Base-by-base conservation (phyloP, 2,329 filamentous ascomycete genomes). In the Monosporascus sp. region DNA sequence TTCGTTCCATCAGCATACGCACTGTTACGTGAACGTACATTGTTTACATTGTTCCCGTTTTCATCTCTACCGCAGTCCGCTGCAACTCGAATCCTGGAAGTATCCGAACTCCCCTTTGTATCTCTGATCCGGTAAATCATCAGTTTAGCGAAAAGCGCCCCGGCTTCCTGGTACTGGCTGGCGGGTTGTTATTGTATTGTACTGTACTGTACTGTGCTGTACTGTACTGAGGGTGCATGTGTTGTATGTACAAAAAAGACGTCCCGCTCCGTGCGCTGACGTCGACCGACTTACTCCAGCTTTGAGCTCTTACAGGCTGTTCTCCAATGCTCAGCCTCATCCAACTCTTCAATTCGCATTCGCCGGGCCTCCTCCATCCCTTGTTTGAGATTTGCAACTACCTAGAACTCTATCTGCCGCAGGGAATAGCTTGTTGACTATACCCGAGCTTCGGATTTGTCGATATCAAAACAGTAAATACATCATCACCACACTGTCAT, bases 201-300 rank as follows among this genome's bases (percentile, higher is more conserved):
- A 14, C 8, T 31, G 27, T 14, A 31, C 9, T 5, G 8, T 27
- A 27, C 27, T 27, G n/a, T n/a, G n/a, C n/a, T n/a, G 27, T 31
- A 31, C 27, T 31, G 2, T 31, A 31, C 27, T 31, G 27, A 11
- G 1, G 27, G 27, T 31, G 27, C 27, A 31, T 11, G 3, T 31
- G 27, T 57, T 52, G 50, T 52, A 57, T 52, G 54, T 55, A 58
- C 52, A 51, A 27, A 38, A 55, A 50, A 60, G 47, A 60, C 58
- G 60, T 60, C 68, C 72, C 65, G 73, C 73, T 68, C 72, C 65
- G 73, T 73, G 72, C 74, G 72, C 74, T 78, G 75, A 78, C 75
- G 74, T 78, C 72, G 74, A 70, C 70, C 65, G 70, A 63, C 68
- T 65, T 71, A 63, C 68, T 61, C 70, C 72, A 72, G 69, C 67